phyloP scores from a whole-genome alignment of 1,284 basidiomycete species.

The Leccinum huronense region DNA sequence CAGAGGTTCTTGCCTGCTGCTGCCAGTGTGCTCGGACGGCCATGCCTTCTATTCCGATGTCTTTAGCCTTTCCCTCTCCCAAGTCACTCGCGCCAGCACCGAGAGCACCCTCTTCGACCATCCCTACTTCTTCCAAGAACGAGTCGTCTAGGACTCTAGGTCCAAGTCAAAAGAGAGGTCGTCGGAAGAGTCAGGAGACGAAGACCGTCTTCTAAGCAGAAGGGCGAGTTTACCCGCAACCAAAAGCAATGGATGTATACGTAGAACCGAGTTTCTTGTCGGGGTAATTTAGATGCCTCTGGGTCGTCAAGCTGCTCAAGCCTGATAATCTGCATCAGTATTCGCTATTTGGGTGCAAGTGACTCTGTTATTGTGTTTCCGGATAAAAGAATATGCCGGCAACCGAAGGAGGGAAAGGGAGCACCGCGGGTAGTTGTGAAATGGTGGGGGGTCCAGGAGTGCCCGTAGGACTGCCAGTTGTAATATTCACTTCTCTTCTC shows the following conservation, averaged over 20 bases:
- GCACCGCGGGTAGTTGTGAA: too few relatives aligned
- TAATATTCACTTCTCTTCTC: too few relatives aligned
- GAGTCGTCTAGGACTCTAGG: constrained; percentile 29
- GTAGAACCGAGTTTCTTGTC: constrained; percentile 5
- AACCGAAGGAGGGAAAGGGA: too few relatives aligned
- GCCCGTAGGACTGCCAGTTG: too few relatives aligned
- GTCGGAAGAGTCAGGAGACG: constrained; percentile 27
- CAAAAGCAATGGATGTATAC: constrained; percentile 3
- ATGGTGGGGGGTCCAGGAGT: too few relatives aligned
- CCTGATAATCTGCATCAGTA: too few relatives aligned
- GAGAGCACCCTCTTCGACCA: constrained; percentile 30
- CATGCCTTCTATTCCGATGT: constrained; percentile 3
- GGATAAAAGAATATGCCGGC: too few relatives aligned
- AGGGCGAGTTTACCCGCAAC: neutral
- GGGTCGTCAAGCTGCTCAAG: constrained; percentile 8
- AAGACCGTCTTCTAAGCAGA: neutral
- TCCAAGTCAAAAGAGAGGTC: constrained; percentile 32
- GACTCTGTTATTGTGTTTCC: too few relatives aligned
- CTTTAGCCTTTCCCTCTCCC: constrained; percentile 24
- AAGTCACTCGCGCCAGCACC: constrained; percentile 1
- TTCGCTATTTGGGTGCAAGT: too few relatives aligned
- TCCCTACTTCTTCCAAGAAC: constrained; percentile 34
- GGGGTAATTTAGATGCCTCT: neutral
- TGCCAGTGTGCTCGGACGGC: constrained; percentile 1
- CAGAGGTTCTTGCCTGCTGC: constrained; percentile 7